Conservation (phyloP, 768 basidiomycete genomes). For the Candolleomyces eurysporus region DNA sequence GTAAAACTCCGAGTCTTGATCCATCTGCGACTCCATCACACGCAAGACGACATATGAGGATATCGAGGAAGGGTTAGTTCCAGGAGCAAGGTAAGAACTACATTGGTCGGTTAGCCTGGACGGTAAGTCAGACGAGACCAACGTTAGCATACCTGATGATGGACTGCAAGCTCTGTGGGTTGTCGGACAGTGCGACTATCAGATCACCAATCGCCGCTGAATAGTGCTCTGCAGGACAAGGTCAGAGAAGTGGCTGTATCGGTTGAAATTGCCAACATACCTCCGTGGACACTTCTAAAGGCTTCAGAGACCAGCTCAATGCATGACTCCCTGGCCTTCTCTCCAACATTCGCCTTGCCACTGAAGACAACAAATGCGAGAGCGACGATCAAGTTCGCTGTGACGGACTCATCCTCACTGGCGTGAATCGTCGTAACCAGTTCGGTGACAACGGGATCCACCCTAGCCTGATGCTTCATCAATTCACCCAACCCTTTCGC, state of each 20-base stretch:
- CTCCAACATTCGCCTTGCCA: slow-evolving; percentile 73
- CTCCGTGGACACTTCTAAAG: slow-evolving; percentile 70
- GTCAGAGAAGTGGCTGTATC: neutral
- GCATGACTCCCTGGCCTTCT: slow-evolving; percentile 69
- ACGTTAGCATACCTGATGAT: slow-evolving; percentile 58
- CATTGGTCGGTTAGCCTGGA: slow-evolving; percentile 5
- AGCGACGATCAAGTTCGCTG: slow-evolving; percentile 72
- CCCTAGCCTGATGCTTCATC: slow-evolving; percentile 87
- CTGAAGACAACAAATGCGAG: slow-evolving; percentile 72
- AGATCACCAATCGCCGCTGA: slow-evolving; percentile 61
- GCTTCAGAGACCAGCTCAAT: slow-evolving; percentile 76
- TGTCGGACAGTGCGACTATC: slow-evolving; percentile 59
- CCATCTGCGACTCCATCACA: slow-evolving; percentile 40
- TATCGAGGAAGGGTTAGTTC: slow-evolving; percentile 65
- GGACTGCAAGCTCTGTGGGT: slow-evolving; percentile 60
- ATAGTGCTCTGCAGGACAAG: slow-evolving; percentile 56
- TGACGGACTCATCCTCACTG: slow-evolving; percentile 64
- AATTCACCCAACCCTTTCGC: slow-evolving; percentile 83
- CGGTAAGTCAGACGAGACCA: slow-evolving; percentile 1
- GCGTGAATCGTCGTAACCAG: slow-evolving; percentile 57
- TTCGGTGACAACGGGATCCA: slow-evolving; percentile 94
- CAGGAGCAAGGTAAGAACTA: slow-evolving; percentile 62
- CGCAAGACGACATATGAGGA: slow-evolving; percentile 61
- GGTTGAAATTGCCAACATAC: slow-evolving; percentile 31
- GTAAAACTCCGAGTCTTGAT: slow-evolving; percentile 40